These are phyloP conservation scores for Boletus insuetus DNA, from an alignment of 768 basidiomycete species.

Conservation along the genomic window DNA sequence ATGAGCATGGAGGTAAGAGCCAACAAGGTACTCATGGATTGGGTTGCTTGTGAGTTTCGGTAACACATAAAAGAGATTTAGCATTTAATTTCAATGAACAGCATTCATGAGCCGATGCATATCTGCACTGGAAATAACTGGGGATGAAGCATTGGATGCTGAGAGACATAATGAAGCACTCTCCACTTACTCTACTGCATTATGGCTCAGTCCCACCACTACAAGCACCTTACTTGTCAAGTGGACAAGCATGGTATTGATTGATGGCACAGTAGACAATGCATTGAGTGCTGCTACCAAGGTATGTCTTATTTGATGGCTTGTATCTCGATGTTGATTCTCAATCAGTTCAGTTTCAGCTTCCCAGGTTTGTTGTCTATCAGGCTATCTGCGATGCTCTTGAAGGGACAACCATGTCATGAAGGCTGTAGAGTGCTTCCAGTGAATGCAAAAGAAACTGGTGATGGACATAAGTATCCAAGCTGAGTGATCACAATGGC, in stretches of 20 bases:
- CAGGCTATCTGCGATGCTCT: not conserved
- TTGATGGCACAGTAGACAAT: not conserved
- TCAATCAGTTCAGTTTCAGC: not conserved
- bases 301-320: not conserved
- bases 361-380: not conserved
- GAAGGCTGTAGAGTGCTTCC: not conserved
- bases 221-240: not conserved
- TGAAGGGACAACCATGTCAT: not conserved
- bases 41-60: not conserved
- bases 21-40: not conserved
- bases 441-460: not conserved
- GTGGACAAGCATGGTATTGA: not conserved
- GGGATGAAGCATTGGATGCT: not conserved
- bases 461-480: not conserved
- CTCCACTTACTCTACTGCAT: not conserved
- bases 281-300: not conserved
- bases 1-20: not conserved
- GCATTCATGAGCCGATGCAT: not conserved
- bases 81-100: not conserved
- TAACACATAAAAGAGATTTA: not conserved
- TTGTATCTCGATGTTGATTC: not conserved
- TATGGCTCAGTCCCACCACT: not conserved
- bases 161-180: not conserved
- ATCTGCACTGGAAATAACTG: not conserved
- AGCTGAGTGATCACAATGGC: not conserved